Conservation (phyloP, 129 eudicot genomes). For the Flaveria bidentis region DNA sequence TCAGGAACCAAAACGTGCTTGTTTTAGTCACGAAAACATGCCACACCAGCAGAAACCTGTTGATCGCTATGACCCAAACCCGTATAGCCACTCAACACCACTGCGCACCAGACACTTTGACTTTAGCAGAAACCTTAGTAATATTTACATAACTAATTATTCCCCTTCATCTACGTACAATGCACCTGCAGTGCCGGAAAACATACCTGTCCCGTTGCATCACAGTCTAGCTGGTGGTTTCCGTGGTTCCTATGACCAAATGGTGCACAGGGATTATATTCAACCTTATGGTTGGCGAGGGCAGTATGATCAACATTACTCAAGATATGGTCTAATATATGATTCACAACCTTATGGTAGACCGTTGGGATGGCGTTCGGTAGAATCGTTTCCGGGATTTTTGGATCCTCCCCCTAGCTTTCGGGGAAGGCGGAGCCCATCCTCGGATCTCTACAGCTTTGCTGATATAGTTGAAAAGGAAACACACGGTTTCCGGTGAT, state of each 20-base stretch:
- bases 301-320: conserved; percentile 27
- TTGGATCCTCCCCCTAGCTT: conserved; percentile 7
- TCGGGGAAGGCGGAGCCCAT: conserved; percentile 28
- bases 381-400: conserved; percentile 40
- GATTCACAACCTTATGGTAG: conserved; percentile 34
- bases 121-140: conserved; percentile 28
- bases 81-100: conserved; percentile 26
- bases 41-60: conserved; percentile 28
- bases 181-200: conserved; percentile 37
- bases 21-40: conserved; percentile 29
- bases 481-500: conserved; percentile 14
- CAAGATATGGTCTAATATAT: conserved; percentile 27
- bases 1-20: conserved; percentile 42
- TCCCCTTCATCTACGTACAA: conserved; percentile 34
- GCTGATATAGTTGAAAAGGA: conserved; percentile 49
- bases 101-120: conserved; percentile 26
- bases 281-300: conserved; percentile 37
- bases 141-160: conserved; percentile 21
- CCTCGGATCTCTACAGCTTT: conserved; percentile 56
- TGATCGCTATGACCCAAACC: conserved; percentile 24
- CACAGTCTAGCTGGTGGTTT: conserved; percentile 20
- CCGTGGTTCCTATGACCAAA: conserved; percentile 36
- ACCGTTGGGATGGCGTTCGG: conserved; percentile 8
- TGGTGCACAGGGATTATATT: conserved; percentile 6
- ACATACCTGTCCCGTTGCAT: conserved; percentile 19